phyloP scores from a whole-genome alignment of 2,329 filamentous ascomycete genomes.

The Fusarium transvaalense region DNA sequence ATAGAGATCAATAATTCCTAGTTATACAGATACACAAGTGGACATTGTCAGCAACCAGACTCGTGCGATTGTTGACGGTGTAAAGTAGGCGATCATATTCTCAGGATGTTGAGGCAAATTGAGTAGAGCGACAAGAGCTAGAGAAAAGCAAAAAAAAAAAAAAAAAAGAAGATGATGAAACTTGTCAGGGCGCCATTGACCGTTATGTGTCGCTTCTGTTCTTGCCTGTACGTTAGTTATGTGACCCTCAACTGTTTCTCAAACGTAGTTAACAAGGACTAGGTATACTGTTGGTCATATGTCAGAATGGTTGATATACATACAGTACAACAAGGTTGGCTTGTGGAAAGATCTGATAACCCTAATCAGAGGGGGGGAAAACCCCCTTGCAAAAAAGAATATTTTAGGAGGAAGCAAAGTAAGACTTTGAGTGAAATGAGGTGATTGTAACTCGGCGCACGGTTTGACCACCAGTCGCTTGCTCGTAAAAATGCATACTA shows the following conservation, averaged over 20 bases:
- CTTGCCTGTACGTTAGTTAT: conserved; percentile 15
- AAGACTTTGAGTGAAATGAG: not conserved
- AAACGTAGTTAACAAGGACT: conserved; percentile 13
- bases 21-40: not conserved
- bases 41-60: not conserved
- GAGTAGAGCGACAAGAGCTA: not conserved
- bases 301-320: conserved; percentile 24
- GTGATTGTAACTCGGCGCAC: not conserved
- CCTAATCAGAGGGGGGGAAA: conserved; percentile 7
- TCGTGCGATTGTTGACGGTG: not conserved
- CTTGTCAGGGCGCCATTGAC: conserved; percentile 10
- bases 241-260: conserved; percentile 26
- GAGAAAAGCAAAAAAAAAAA: not conserved
- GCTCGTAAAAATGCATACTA: not conserved
- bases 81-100: not conserved
- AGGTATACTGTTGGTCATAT: conserved; percentile 16
- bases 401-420: not conserved
- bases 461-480: not conserved
- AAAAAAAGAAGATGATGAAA: conserved; percentile 18
- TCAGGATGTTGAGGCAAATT: not conserved
- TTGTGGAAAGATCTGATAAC: conserved; percentile 31
- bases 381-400: not conserved
- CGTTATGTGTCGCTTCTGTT: conserved; percentile 13
- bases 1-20: not conserved
- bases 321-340: not conserved